These are phyloP conservation scores for Mimosa bimucronata DNA, from an alignment of 306 rosid species.

Conservation along the genomic window DNA sequence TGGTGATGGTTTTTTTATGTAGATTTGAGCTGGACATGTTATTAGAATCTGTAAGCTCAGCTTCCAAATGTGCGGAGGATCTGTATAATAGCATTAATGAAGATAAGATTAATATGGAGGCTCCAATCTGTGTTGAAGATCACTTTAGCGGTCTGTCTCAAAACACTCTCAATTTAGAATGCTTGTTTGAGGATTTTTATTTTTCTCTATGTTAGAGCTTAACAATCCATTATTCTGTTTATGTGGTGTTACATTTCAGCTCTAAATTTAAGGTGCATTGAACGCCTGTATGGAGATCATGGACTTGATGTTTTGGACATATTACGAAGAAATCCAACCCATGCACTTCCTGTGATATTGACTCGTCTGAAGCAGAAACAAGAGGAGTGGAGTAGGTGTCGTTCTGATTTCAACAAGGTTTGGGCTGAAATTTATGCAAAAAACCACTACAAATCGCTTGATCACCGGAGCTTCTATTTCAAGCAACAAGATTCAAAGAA, in stretches of 20 bases:
- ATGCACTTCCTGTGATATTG: slow-evolving; percentile 81
- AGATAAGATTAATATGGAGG: slow-evolving; percentile 64
- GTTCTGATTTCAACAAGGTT: slow-evolving; percentile 90
- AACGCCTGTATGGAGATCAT: slow-evolving; percentile 96
- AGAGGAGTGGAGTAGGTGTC: slow-evolving; percentile 97
- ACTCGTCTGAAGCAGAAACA: slow-evolving; percentile 95
- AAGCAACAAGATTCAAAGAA: slow-evolving; percentile 99
- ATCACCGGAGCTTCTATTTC: slow-evolving; percentile 98
- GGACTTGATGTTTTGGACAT: slow-evolving; percentile 96
- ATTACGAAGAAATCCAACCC: slow-evolving; percentile 82
- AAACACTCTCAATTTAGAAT: slow-evolving; percentile 28
- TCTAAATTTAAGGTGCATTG: slow-evolving; percentile 90
- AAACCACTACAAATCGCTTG: slow-evolving; percentile 97
- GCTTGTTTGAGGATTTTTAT: slow-evolving; percentile 1
- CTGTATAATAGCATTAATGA: slow-evolving; percentile 66
- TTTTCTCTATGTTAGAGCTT: slow-evolving; percentile 26
- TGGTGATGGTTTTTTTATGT: slow-evolving; percentile 35
- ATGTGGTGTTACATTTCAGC: slow-evolving; percentile 52
- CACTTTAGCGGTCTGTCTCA: slow-evolving; percentile 79
- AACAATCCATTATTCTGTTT: slow-evolving; percentile 24
- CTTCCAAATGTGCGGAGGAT: slow-evolving; percentile 87
- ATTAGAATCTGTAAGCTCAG: slow-evolving; percentile 90
- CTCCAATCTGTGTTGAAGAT: slow-evolving; percentile 68
- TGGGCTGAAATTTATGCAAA: slow-evolving; percentile 98
- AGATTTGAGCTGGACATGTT: slow-evolving; percentile 99